These are phyloP conservation scores for Miscanthus lutarioriparius DNA, from an alignment of 176 grass and related monocot species.

Conservation along the genomic window DNA sequence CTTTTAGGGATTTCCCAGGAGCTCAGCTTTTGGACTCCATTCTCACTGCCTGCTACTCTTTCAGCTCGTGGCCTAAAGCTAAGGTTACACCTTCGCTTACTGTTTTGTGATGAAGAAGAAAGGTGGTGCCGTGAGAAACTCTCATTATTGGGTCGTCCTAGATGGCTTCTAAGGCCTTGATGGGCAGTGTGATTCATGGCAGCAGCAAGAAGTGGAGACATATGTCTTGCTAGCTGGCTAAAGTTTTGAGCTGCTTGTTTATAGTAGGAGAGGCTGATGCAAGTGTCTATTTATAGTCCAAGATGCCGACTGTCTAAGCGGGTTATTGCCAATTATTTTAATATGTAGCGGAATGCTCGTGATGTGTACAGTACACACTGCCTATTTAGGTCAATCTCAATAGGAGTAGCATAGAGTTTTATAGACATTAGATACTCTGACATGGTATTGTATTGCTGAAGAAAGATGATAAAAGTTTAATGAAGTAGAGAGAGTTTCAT, in stretches of 20 bases:
- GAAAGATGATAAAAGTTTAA: too few species aligned
- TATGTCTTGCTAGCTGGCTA: not conserved
- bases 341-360: too few species aligned
- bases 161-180: not conserved
- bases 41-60: not conserved
- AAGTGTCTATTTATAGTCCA: too few species aligned
- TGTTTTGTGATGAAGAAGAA: not conserved
- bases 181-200: not conserved
- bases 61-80: not conserved
- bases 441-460: too few species aligned
- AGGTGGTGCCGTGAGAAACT: not conserved
- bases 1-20: not conserved
- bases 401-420: too few species aligned
- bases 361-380: too few species aligned
- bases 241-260: not conserved
- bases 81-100: not conserved
- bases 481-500: too few species aligned
- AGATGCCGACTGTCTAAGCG: too few species aligned
- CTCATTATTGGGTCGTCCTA: not conserved
- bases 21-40: not conserved
- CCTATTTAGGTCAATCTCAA: too few species aligned
- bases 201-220: not conserved
- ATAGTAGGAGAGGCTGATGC: not conserved
- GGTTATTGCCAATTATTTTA: too few species aligned
- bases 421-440: too few species aligned